Conservation (phyloP, 805 yeast genomes). For the Candida dajiaensis region DNA sequence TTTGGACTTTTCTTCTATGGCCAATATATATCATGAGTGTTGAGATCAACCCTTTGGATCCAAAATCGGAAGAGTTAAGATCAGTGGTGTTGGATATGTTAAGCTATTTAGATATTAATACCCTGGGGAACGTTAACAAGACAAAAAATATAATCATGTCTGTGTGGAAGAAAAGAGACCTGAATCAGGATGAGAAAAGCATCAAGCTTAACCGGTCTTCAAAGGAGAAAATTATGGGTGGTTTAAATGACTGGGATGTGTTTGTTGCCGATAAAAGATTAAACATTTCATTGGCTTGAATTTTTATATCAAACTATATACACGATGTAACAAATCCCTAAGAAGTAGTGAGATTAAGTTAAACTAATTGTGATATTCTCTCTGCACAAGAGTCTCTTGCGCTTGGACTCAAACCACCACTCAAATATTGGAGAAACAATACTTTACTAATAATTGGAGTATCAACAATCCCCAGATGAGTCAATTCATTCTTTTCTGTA, state of each 20-base stretch:
- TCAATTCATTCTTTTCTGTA: slow-evolving; percentile 29
- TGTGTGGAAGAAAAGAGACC: slow-evolving; percentile 9
- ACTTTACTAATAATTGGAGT: slow-evolving; percentile 60
- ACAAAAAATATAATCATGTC: slow-evolving; percentile 3
- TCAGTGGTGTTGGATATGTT: slow-evolving; percentile 2
- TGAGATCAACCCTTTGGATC: slow-evolving; percentile 2
- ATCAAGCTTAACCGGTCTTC: not conserved
- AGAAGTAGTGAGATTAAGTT: not conserved
- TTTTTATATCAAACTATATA: no score
- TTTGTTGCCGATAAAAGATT: slow-evolving; percentile 4
- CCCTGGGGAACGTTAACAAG: slow-evolving; percentile 7
- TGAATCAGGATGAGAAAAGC: not conserved
- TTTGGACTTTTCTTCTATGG: slow-evolving; percentile 10
- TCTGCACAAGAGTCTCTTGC: slow-evolving; percentile 40
- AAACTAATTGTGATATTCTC: slow-evolving; percentile 26
- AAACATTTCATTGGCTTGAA: slow-evolving; percentile 6
- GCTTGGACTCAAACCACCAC: slow-evolving; percentile 65
- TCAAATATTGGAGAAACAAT: slow-evolving; percentile 70
- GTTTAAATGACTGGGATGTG: slow-evolving; percentile 6
- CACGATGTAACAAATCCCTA: not conserved
- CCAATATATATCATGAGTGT: slow-evolving; percentile 5
- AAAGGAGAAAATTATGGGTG: not conserved
- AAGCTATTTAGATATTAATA: slow-evolving; percentile 1
- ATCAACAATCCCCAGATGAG: slow-evolving; percentile 50
- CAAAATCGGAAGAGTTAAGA: slow-evolving; percentile 3